Evolutionary conservation across 768 basidiomycete species (phyloP), one percentile per base, ranked within the genome.

Genomic region (Crassisporium funariophilum): DNA sequence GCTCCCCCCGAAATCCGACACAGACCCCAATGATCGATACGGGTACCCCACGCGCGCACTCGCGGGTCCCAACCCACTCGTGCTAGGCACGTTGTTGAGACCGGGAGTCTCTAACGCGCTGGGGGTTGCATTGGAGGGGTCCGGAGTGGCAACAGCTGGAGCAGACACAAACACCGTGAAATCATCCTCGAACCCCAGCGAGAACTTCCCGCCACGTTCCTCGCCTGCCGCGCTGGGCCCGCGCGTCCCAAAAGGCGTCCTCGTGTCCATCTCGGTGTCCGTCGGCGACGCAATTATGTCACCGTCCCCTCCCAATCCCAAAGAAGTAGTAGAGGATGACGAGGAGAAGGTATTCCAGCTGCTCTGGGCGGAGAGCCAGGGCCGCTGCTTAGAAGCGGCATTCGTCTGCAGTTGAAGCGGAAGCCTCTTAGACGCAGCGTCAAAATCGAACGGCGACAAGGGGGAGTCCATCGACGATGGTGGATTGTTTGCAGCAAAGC

Each of bases 121-220:
- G 39, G 46, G 4, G 41, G 35, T 17, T 43, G 44, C 25, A 47
- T 10, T 2, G 45, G 40, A n/a, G n/a, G n/a, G n/a, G n/a, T n/a
- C n/a, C n/a, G n/a, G n/a, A n/a, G n/a, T n/a, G n/a, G n/a, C n/a
- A n/a, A n/a, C n/a, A n/a, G 34, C 15, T 11, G 68, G 78, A n/a
- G 84, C 85, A 23, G 84, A 83, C 13, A 89, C 76, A 52, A 88
- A 88, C 21, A 79, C 82, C 2, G 82, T 76, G 58, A 93, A 93
- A 62, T 93, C 86, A 57, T 92, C 90, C 44, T 91, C 90, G 54
- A 92, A 81, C 3, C 73, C 73, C 41, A 64, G 44, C 10, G 63
- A 59, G n/a, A 60, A 46, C 27, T 58, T 51, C 27, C 43, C 29
- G 8, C 55, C 47, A 19, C 33, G 13, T 22, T 13, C 35, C 3